Percentiles rank a stretch among this genome's conserved stretches.
Evolutionary conservation across 2,329 filamentous ascomycete genomes (phyloP).

Genomic region (Claviceps fusiformis): DNA sequence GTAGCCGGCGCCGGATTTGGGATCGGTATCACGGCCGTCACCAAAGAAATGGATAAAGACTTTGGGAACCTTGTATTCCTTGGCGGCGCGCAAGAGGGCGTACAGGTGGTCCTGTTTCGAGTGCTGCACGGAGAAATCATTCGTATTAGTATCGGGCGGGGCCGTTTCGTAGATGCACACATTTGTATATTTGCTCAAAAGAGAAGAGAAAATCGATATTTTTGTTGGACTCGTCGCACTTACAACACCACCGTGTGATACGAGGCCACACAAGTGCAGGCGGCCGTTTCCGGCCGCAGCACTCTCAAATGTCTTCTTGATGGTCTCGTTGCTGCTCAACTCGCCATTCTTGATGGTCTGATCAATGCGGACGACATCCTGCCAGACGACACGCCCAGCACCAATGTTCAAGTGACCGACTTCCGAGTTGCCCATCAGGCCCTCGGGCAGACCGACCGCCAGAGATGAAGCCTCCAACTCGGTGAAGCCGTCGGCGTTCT

Average conservation of each 20-base stretch:
- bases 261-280: conserved; percentile 80
- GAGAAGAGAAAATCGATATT: background rate
- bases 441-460: conserved; percentile 89
- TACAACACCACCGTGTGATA: conserved; percentile 88
- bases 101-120: conserved; percentile 90
- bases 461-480: conserved; percentile 92
- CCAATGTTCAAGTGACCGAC: conserved; percentile 98
- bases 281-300: conserved; percentile 83
- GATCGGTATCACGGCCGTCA: conserved; percentile 94
- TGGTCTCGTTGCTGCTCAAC: conserved; percentile 60
- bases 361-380: conserved; percentile 94
- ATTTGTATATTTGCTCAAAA: too few relatives aligned
- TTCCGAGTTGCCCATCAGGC: conserved; percentile 97
- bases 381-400: conserved; percentile 94
- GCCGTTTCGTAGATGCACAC: background rate
- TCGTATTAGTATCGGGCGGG: background rate
- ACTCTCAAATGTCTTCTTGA: conserved; percentile 61
- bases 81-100: conserved; percentile 76
- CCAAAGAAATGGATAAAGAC: conserved; percentile 99
- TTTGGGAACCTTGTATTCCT: conserved; percentile 72
- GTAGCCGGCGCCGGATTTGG: conserved; percentile 81
- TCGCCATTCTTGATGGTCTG: conserved; percentile 77
- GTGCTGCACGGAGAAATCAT: conserved; percentile 38
- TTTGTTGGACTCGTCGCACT: conserved; percentile 13
- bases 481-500: conserved; percentile 71